Conservation (phyloP, 192 early-diverging fungal genomes). For the Funneliformis mosseae region DNA sequence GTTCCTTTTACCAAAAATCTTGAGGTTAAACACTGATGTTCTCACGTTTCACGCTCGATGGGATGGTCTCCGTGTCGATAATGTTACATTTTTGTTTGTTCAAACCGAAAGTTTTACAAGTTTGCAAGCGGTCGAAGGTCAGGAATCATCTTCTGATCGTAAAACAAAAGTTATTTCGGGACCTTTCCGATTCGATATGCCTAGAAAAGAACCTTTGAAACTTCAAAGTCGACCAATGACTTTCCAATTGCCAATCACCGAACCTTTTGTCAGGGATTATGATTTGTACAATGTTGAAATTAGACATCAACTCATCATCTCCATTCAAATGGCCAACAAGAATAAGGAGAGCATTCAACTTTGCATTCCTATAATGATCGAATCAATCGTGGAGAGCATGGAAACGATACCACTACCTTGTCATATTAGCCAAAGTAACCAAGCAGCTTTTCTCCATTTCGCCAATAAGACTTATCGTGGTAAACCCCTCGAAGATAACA, state of each 20-base stretch:
- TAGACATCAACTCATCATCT: background rate
- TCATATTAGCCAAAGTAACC: background rate
- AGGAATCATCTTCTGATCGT: background rate
- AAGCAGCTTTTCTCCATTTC: background rate
- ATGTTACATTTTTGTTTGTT: slow-evolving; percentile 11
- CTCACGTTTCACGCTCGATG: slow-evolving; percentile 1
- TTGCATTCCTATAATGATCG: background rate
- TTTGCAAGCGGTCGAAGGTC: background rate
- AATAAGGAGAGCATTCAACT: background rate
- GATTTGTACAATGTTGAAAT: background rate
- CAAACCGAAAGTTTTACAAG: background rate
- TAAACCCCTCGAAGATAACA: background rate
- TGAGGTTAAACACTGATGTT: background rate
- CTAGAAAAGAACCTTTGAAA: slow-evolving; percentile 11
- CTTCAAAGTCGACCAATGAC: slow-evolving; percentile 21
- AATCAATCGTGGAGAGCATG: background rate
- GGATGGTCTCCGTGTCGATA: slow-evolving; percentile 16
- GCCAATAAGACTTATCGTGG: background rate
- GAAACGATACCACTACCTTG: background rate
- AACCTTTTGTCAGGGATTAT: slow-evolving; percentile 12
- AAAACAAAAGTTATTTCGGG: slow-evolving; percentile 3
- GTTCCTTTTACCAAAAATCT: slow-evolving; percentile 15
- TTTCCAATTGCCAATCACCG: background rate
- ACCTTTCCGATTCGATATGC: slow-evolving; percentile 14
- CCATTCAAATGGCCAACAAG: background rate